Base-by-base conservation (phyloP, 441 rosid species). In the Pelargonium myrrhifolium region DNA sequence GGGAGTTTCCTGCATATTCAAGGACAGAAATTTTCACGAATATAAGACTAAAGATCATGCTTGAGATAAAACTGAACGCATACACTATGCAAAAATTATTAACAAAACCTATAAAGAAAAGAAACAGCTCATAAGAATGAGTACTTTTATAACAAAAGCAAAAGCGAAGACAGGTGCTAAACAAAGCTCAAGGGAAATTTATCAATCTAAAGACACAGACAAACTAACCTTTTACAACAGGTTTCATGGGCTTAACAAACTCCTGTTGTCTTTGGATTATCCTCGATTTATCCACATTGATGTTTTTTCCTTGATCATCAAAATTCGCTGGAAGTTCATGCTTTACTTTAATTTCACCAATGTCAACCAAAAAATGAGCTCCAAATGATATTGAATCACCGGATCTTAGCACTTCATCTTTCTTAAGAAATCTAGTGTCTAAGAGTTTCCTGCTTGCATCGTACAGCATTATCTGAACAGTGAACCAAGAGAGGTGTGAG, bases 191-290 rank as follows among this genome's bases (percentile, higher is more conserved):
- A 22, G 64, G 20, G 73, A 69, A 65, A 66, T 43, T 18, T 22
- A 66, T 70, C n/a, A 59, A 59, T 59, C 17, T 35, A 24, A 65
- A 9, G 31, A 35, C 1, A 18, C 17, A 43, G 11, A 22, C 56
- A 62, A 65, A 43, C 83, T 60, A 28, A 85, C 87, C 86, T 82
- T 75, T 62, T 69, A 21, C 60, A 53, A 51, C 64, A 21, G 77
- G 71, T 65, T 78, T 79, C 17, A 71, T 65, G 43, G 62, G 69
- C 63, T 64, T 69, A 55, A 64, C 55, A 74, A 53, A 11, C 62
- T 74, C 60, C 62, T 69, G 75, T 63, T 62, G 74, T 9, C 51
- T 26, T 20, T 3, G 53, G 22, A 40, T 47, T 9, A 65, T 62
- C 63, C 35, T 22, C 12, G 63, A 4, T 9, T 11, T 59, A 37